These are phyloP conservation scores for Breynia disticha DNA, from an alignment of 441 rosid species.

Conservation along the genomic window DNA sequence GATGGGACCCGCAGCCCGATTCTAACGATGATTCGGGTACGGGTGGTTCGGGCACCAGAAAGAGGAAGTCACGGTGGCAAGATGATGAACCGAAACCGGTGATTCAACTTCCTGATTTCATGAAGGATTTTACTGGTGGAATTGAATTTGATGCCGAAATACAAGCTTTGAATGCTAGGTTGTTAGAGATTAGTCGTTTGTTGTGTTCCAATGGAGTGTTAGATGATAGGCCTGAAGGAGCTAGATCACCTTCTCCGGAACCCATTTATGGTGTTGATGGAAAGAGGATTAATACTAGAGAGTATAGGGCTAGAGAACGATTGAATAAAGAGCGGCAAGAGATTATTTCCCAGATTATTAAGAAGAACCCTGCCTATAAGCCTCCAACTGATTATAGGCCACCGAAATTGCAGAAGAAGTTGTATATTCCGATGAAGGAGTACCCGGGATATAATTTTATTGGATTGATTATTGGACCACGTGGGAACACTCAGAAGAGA, in stretches of 20 bases:
- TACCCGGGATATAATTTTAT: conserved; percentile 88
- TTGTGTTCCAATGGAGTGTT: conserved; percentile 70
- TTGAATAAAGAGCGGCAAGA: conserved; percentile 84
- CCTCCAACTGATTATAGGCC: conserved; percentile 97
- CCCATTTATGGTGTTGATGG: conserved; percentile 92
- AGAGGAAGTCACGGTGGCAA: conserved; percentile 91
- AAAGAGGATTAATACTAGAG: conserved; percentile 77
- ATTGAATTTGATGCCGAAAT: conserved; percentile 88
- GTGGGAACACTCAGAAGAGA: conserved; percentile 95
- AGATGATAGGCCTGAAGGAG: conserved; percentile 84
- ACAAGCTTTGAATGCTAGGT: conserved; percentile 73
- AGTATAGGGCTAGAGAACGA: conserved; percentile 76
- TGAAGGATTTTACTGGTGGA: conserved; percentile 88
- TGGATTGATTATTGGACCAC: conserved; percentile 85
- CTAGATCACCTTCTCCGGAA: conserved; percentile 92
- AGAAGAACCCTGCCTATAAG: conserved; percentile 83
- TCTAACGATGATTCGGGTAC: conserved; percentile 30
- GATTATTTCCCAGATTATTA: conserved; percentile 80
- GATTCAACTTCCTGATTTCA: conserved; percentile 84
- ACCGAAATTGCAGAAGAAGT: conserved; percentile 91
- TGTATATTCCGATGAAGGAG: conserved; percentile 85
- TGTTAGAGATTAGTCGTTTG: conserved; percentile 71
- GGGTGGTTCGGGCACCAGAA: conserved; percentile 52
- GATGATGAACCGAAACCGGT: conserved; percentile 80
- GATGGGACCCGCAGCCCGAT: conserved; percentile 78